Evolutionary conservation across 352 stramenopile genomes (phyloP).

Genomic region (Pythium inflatum): DNA sequence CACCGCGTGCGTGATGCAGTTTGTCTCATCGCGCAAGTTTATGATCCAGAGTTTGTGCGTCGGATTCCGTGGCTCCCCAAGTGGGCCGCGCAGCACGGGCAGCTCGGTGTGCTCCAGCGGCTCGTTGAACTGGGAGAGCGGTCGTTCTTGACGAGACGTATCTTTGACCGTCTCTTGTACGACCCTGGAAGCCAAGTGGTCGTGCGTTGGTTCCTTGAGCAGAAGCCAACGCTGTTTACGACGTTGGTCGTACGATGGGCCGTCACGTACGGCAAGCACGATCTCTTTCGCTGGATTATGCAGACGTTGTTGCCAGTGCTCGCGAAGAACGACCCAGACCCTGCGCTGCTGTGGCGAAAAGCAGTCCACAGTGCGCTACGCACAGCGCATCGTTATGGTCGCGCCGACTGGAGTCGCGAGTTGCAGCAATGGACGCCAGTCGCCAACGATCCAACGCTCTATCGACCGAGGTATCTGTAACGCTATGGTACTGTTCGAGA

Average conservation of each 20-base stretch:
- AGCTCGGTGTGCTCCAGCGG: neutral
- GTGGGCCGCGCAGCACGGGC: neutral
- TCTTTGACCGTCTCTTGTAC: neutral
- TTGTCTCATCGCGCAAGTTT: neutral
- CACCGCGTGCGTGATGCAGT: neutral
- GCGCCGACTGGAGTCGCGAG: too few species aligned
- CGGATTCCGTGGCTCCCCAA: neutral
- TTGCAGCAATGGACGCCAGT: too few species aligned
- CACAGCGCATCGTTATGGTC: too few species aligned
- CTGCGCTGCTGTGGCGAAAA: too few species aligned
- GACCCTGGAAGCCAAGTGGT: neutral
- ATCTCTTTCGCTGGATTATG: neutral
- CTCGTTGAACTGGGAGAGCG: neutral
- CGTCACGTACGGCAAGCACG: neutral
- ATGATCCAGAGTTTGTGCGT: neutral
- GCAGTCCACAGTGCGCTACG: too few species aligned
- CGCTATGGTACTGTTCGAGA: too few species aligned
- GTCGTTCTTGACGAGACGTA: neutral
- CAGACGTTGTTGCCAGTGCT: neutral
- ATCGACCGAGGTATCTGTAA: too few species aligned
- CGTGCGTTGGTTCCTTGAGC: slow-evolving; percentile 1
- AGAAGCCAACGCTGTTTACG: neutral
- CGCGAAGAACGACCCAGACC: neutral
- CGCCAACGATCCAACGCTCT: too few species aligned
- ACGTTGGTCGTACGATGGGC: slow-evolving; percentile 7